Evolutionary conservation across 768 basidiomycete genomes (phyloP), one percentile per base, ranked within the genome.

Genomic region (Fistulinella prunicolor): DNA sequence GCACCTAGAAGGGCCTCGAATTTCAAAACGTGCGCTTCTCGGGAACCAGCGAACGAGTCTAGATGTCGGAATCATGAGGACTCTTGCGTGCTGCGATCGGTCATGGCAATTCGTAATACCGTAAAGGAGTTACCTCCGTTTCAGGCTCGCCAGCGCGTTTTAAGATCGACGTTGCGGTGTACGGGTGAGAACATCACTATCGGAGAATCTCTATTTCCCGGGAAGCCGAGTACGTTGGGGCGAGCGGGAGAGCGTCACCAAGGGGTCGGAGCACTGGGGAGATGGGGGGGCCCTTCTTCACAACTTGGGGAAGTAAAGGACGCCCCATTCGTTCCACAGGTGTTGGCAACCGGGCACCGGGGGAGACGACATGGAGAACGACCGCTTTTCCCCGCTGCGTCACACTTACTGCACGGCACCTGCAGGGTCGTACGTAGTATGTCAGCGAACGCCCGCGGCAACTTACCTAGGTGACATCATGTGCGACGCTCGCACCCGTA

Each of bases 11-110:
- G 44, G 30, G 46, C 36, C 13, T 32, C 48, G 51, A 46, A 68
- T 65, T 55, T 65, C 55, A 58, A 66, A 56, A 38, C 32, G 32
- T 28, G 26, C 10, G 47, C 49, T 49, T 53, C 41, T 26, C 54
- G 42, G 46, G 50, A 47, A 46, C 61, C 61, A 43, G 29, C 44
- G 37, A 47, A 44, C 16, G 49, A 54, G 50, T 51, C 63, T 60
- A 55, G 57, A 55, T 34, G n/a, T 35, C 42, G 38, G 24, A 28
- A 22, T 40, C 45, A 47, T 42, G 46, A 47, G 44, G 40, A 42
- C 32, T 37, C 21, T 45, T 32, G 44, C 26, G 38, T 34, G 40
- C 29, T 46, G 46, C 54, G 60, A 52, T 56, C 38, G 47, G 50
- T 51, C 20, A 62, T 47, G 47, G 38, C 9, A 10, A 36, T 49